Percentiles rank a stretch among this genome's conserved stretches.
Conservation (phyloP, 1,284 basidiomycete genomes). For the Inonotus obliquus region DNA sequence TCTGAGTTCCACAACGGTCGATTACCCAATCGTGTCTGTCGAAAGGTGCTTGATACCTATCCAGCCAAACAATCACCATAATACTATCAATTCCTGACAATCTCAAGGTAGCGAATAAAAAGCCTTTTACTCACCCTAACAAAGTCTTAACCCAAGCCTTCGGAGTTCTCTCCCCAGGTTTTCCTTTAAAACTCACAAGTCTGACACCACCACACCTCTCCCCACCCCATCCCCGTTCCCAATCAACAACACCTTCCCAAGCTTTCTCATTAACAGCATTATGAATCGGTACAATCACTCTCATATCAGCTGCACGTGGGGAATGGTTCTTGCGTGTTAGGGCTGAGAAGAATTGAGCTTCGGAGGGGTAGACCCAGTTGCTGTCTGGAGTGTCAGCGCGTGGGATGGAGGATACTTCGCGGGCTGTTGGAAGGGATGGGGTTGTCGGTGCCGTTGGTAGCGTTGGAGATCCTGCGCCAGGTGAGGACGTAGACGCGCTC, state of each 20-base stretch:
- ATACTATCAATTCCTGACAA: background rate
- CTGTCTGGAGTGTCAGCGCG: slow-evolving; percentile 45
- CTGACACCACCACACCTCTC: slow-evolving; percentile 80
- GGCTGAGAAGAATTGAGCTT: slow-evolving; percentile 93
- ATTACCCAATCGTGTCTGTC: slow-evolving; percentile 98
- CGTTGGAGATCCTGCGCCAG: background rate
- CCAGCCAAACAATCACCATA: background rate
- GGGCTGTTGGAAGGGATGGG: slow-evolving; percentile 51
- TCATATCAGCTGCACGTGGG: slow-evolving; percentile 83
- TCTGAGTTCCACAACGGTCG: slow-evolving; percentile 82
- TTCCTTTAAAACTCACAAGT: slow-evolving; percentile 84
- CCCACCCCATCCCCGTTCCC: slow-evolving; percentile 81
- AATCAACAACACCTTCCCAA: slow-evolving; percentile 86
- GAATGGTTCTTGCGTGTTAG: slow-evolving; percentile 93
- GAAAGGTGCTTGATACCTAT: slow-evolving; percentile 89
- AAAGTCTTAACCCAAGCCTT: slow-evolving; percentile 81
- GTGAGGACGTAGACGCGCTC: slow-evolving; percentile 21
- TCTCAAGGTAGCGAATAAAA: background rate
- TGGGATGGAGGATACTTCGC: slow-evolving; percentile 89
- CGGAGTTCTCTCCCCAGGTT: slow-evolving; percentile 69
- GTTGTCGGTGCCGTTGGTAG: slow-evolving; percentile 18
- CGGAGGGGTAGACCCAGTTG: slow-evolving; percentile 98
- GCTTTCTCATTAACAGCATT: slow-evolving; percentile 98
- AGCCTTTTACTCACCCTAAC: slow-evolving; percentile 67
- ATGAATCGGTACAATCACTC: slow-evolving; percentile 95